Conservation (phyloP, 768 basidiomycete species). For the Mycena pura region DNA sequence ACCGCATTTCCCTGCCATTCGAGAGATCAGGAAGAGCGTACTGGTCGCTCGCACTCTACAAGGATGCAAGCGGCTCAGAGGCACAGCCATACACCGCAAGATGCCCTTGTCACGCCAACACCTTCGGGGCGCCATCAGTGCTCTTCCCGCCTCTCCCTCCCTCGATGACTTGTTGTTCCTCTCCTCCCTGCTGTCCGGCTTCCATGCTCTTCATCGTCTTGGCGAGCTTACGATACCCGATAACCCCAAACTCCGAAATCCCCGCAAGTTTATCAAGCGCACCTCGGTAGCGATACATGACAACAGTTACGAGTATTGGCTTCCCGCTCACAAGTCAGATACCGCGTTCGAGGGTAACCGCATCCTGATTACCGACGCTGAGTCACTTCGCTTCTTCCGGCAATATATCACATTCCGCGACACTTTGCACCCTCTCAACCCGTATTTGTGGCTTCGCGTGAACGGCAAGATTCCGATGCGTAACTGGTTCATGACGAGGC, state of each 20-base stretch:
- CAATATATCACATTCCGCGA: slow-evolving; percentile 28
- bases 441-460: slow-evolving; percentile 31
- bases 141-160: background rate
- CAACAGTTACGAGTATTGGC: slow-evolving; percentile 12
- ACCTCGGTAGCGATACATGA: background rate
- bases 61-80: slow-evolving; percentile 35
- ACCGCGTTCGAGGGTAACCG: slow-evolving; percentile 3
- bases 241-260: background rate
- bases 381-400: background rate
- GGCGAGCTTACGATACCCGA: slow-evolving; percentile 32
- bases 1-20: slow-evolving; percentile 37
- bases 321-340: slow-evolving; percentile 37
- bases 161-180: too few relatives aligned
- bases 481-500: slow-evolving; percentile 33
- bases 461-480: slow-evolving; percentile 33
- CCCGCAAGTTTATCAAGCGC: slow-evolving; percentile 25
- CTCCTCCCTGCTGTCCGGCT: slow-evolving; percentile 22
- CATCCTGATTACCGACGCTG: background rate
- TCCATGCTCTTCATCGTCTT: slow-evolving; percentile 24
- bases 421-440: slow-evolving; percentile 8
- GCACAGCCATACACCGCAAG: slow-evolving; percentile 32
- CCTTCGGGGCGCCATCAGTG: slow-evolving; percentile 8
- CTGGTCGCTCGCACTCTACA: slow-evolving; percentile 37
- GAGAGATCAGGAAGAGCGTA: slow-evolving; percentile 16
- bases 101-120: slow-evolving; percentile 28